Base-by-base conservation (phyloP, 2,329 filamentous ascomycete genomes). In the Torrubiella hemipterigena region DNA sequence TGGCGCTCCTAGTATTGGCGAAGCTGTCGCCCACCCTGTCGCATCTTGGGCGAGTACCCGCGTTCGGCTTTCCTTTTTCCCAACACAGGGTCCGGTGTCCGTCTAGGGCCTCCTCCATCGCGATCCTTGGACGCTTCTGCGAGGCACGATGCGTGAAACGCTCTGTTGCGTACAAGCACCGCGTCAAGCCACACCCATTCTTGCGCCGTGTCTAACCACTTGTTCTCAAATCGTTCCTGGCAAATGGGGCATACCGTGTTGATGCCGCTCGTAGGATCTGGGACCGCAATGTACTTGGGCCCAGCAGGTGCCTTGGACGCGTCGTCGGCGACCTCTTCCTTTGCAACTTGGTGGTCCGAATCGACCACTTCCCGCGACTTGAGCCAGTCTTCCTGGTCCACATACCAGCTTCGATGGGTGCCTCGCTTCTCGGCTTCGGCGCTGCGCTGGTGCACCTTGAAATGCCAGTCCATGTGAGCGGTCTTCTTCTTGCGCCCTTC, bases 111-210 rank as follows among this genome's bases (percentile, higher is more conserved):
- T 27, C 41, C 43, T 27, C 41, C 43, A 9, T 61, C 65, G 7
- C 69, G 67, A 41, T 80, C 77, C 48, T 75, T 79, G 21, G 72
- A 80, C 19, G 83, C 81, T 57, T 95, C 89, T 13, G 75, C 73
- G 51, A 89, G 84, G 52, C 91, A 98, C 33, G 77, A 93, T 9
- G 80, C 85, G 54, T 98, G 91, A 47, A 85, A 96, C 12, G 91
- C 80, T 39, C 84, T 76, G 34, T 69, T 74, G 21, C 81, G 82
- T 18, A 93, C 73, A 41, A 79, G 71, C 30, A 82, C 67, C 1
- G 89, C 83, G 54, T 98, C 89, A 54, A 85, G 79, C 83, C 91
- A 96, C 24, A 98, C 89, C 71, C 87, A 96, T 48, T 98, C 89
- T 55, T 96, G 86, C 13, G 81, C 82, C 39, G 93, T 85, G 45